phyloP scores from a whole-genome alignment of 768 basidiomycete species.

The Mrakia hoshinonis region DNA sequence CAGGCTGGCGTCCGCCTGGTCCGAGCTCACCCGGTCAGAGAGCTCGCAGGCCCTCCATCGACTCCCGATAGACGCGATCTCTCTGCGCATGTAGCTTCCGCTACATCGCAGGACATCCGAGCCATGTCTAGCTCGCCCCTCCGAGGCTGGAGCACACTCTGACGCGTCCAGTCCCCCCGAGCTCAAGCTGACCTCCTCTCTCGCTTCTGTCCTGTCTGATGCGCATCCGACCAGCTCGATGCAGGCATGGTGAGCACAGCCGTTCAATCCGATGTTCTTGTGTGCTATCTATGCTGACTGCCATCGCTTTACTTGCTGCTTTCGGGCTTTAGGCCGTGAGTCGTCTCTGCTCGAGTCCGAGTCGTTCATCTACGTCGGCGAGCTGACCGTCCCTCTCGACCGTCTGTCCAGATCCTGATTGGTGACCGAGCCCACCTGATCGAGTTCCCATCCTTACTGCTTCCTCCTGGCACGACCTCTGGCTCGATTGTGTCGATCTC shows the following conservation, averaged over 20 bases:
- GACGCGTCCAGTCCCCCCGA: not conserved
- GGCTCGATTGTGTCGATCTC: conserved; percentile 97
- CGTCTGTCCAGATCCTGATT: conserved; percentile 60
- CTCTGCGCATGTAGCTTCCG: too few relatives aligned
- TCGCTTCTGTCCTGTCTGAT: conserved; percentile 32
- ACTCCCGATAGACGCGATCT: too few relatives aligned
- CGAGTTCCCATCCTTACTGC: conserved; percentile 90
- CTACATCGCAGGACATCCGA: too few relatives aligned
- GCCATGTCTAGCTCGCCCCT: too few relatives aligned
- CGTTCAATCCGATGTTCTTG: not conserved
- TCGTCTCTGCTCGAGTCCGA: conserved; percentile 31
- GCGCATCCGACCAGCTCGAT: conserved; percentile 28
- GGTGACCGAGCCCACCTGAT: conserved; percentile 92
- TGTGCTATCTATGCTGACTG: not conserved
- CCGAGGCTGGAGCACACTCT: too few relatives aligned
- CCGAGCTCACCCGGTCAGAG: too few relatives aligned
- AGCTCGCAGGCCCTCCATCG: too few relatives aligned
- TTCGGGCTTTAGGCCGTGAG: conserved; percentile 57
- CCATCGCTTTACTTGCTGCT: not conserved
- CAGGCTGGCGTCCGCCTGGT: not conserved
- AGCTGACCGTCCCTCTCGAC: conserved; percentile 23
- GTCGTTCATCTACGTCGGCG: conserved; percentile 9
- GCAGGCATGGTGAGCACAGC: conserved; percentile 1
- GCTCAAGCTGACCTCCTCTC: conserved; percentile 7
- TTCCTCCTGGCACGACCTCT: conserved; percentile 82